phyloP scores from a whole-genome alignment of 441 rosid genomes.

The Pelargonium citronellum region DNA sequence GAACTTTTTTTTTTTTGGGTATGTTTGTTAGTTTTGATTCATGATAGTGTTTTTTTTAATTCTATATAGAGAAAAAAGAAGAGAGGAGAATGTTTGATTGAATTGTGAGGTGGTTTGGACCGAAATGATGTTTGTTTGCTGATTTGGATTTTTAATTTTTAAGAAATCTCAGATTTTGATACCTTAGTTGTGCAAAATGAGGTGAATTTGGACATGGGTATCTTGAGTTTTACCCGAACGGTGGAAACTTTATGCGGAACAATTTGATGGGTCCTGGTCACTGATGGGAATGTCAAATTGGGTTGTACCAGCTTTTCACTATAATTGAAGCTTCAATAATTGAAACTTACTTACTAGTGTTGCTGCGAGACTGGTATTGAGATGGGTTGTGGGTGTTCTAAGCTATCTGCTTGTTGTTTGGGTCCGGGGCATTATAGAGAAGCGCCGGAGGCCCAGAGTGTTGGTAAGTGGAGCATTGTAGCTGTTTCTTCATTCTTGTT shows the following conservation, averaged over 20 bases:
- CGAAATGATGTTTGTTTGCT: neutral
- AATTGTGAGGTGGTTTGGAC: neutral
- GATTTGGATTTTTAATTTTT: neutral
- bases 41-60: neutral
- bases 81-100: neutral
- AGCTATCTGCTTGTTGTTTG: constrained; percentile 39
- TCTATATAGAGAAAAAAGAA: neutral
- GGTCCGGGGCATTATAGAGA: constrained; percentile 31
- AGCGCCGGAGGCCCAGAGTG: constrained; percentile 28
- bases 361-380: constrained; percentile 20
- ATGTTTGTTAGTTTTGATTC: neutral
- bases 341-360: neutral
- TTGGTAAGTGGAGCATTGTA: constrained; percentile 33
- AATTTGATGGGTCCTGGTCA: neutral
- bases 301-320: neutral
- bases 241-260: neutral
- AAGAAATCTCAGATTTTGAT: neutral
- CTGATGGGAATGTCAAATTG: neutral
- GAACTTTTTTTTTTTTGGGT: neutral
- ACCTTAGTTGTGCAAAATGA: neutral
- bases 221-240: neutral
- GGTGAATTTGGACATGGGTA: neutral
- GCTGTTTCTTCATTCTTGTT: neutral
- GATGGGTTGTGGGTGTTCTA: constrained; percentile 56
- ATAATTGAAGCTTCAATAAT: neutral